phyloP scores from a whole-genome alignment of 352 stramenopile genomes.

The Pythium dissotocum region DNA sequence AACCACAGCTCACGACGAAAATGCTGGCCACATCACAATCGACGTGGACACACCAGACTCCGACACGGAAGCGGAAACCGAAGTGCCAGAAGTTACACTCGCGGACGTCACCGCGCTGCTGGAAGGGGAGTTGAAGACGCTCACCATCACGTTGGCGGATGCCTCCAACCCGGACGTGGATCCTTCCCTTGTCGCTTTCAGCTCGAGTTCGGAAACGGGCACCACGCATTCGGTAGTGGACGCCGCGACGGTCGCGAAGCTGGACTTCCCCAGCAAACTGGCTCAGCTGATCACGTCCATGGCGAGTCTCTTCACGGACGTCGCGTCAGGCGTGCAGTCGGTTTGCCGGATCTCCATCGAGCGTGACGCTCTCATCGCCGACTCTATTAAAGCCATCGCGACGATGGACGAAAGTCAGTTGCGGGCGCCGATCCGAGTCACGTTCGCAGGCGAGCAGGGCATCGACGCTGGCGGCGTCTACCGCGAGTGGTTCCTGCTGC shows the following conservation, averaged over 20 bases:
- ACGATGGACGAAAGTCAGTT: background rate
- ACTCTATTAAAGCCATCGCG: constrained; percentile 19
- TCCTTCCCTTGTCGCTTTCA: constrained; percentile 11
- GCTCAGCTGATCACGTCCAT: constrained; percentile 24
- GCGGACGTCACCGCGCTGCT: constrained; percentile 7
- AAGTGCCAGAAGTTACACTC: constrained; percentile 1
- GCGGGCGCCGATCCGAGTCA: constrained; percentile 37
- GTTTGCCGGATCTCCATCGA: constrained; percentile 3
- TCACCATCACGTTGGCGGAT: constrained; percentile 3
- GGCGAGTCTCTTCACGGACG: constrained; percentile 12
- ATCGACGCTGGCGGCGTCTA: constrained; percentile 78
- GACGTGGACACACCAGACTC: constrained; percentile 5
- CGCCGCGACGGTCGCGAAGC: background rate
- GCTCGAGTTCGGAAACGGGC: background rate
- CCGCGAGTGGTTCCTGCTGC: constrained; percentile 77
- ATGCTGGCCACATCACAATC: background rate
- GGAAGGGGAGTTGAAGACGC: background rate
- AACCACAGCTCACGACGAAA: background rate
- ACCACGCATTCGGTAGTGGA: too few relatives aligned
- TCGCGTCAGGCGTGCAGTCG: background rate
- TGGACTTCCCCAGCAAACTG: constrained; percentile 23
- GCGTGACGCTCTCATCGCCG: constrained; percentile 2
- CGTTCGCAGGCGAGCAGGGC: constrained; percentile 68
- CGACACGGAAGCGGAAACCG: background rate
- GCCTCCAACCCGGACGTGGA: background rate